Evolutionary conservation across 768 basidiomycete species (phyloP).

Genomic region (Russula vinacea): DNA sequence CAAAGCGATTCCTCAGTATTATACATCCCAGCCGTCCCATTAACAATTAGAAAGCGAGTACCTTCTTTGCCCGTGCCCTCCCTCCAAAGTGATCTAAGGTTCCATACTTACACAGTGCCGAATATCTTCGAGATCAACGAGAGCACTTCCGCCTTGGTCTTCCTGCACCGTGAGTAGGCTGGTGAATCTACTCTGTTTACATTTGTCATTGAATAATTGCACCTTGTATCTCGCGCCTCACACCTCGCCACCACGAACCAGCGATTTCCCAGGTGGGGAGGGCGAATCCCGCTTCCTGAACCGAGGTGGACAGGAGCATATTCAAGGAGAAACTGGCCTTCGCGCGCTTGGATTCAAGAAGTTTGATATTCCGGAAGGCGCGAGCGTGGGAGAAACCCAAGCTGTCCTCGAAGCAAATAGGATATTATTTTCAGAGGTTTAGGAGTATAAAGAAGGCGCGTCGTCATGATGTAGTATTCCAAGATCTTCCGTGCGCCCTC

Average conservation of each 20-base stretch:
- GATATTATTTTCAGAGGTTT: constrained; percentile 11
- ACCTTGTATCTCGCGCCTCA: no score
- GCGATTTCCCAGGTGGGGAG: constrained; percentile 56
- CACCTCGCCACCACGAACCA: constrained; percentile 1
- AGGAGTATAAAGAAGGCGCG: not conserved
- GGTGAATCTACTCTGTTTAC: not conserved
- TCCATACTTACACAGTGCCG: constrained; percentile 37
- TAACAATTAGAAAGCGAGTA: constrained; percentile 49
- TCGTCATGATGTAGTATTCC: not conserved
- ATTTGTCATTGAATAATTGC: not conserved
- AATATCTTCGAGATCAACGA: constrained; percentile 61
- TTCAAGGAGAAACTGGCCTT: constrained; percentile 30
- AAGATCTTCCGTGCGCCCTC: not conserved
- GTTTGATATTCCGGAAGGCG: constrained; percentile 15
- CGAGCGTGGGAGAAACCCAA: constrained; percentile 14
- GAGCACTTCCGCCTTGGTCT: constrained; percentile 56
- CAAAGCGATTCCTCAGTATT: constrained; percentile 62
- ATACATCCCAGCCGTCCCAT: constrained; percentile 74
- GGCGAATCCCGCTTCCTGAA: constrained; percentile 43
- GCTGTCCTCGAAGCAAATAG: constrained; percentile 19
- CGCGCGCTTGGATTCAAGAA: constrained; percentile 25
- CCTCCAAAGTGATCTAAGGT: not conserved
- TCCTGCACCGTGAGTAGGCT: constrained; percentile 49
- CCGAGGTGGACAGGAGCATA: constrained; percentile 42
- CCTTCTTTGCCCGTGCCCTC: not conserved